These are phyloP conservation scores for Sporisorium exsertum DNA, from an alignment of 1,284 basidiomycete genomes.

Conservation along the genomic window DNA sequence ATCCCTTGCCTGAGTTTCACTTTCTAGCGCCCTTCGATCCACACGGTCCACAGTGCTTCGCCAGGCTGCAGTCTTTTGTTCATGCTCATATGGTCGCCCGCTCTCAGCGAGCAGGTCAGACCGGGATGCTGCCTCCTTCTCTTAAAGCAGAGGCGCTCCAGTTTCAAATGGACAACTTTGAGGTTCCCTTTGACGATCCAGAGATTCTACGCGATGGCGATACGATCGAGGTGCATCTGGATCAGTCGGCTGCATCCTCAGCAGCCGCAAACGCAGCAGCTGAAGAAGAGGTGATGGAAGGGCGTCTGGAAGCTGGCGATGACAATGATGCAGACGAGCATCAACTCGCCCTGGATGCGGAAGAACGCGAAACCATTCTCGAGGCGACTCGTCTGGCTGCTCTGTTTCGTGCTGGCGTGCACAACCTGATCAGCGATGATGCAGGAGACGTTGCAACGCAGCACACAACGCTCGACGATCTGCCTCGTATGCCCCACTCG, in stretches of 20 bases:
- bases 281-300: background rate
- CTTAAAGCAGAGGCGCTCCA: background rate
- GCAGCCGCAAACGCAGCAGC: background rate
- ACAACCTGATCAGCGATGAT: conserved; percentile 7
- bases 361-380: conserved; percentile 17
- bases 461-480: background rate
- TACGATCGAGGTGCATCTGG: conserved; percentile 19
- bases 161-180: conserved; percentile 35
- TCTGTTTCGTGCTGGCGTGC: conserved; percentile 19
- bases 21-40: conserved; percentile 45
- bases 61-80: conserved; percentile 24
- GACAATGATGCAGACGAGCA: background rate
- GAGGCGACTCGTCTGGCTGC: conserved; percentile 26
- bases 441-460: background rate
- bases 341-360: conserved; percentile 9
- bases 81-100: conserved; percentile 9
- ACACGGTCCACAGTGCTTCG: conserved; percentile 13
- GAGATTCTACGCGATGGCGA: conserved; percentile 48
- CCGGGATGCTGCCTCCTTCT: conserved; percentile 2
- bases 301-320: conserved; percentile 5
- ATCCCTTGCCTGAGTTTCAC: conserved; percentile 40
- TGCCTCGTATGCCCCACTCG: conserved; percentile 22
- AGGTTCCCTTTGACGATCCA: conserved; percentile 40
- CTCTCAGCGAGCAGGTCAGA: background rate
- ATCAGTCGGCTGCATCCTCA: background rate